phyloP scores from a whole-genome alignment of 2,329 filamentous ascomycete species.

The Fusarium irregulare region DNA sequence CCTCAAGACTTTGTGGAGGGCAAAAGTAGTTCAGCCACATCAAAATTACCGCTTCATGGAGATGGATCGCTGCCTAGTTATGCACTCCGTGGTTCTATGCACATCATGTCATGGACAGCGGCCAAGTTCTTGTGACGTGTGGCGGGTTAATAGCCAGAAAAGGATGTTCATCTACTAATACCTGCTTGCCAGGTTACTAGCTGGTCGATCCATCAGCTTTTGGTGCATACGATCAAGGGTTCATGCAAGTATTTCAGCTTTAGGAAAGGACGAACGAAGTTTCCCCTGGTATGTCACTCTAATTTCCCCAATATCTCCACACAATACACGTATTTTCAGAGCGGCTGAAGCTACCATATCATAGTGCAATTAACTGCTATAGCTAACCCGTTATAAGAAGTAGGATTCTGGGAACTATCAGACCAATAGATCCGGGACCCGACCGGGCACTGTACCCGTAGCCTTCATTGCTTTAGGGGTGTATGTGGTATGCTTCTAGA shows the following conservation, averaged over 20 bases:
- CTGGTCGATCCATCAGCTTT: neutral
- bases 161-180: neutral
- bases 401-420: neutral
- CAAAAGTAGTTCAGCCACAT: neutral
- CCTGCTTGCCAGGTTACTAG: neutral
- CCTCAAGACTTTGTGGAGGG: neutral
- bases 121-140: neutral
- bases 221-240: neutral
- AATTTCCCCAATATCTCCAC: slow-evolving; percentile 30
- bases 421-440: neutral
- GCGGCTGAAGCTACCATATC: neutral
- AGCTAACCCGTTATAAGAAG: neutral
- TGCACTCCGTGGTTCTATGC: neutral
- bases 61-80: neutral
- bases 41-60: neutral
- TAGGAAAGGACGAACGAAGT: slow-evolving; percentile 5
- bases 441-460: neutral
- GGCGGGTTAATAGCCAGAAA: neutral
- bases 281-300: slow-evolving; percentile 21
- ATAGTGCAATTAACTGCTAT: neutral
- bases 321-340: neutral
- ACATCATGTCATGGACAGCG: neutral
- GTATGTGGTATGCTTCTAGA: neutral
- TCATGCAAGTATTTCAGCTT: slow-evolving; percentile 3
- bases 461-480: neutral